Evolutionary conservation across 2,329 filamentous ascomycete species (phyloP).

Genomic region (Alternaria sp.): DNA sequence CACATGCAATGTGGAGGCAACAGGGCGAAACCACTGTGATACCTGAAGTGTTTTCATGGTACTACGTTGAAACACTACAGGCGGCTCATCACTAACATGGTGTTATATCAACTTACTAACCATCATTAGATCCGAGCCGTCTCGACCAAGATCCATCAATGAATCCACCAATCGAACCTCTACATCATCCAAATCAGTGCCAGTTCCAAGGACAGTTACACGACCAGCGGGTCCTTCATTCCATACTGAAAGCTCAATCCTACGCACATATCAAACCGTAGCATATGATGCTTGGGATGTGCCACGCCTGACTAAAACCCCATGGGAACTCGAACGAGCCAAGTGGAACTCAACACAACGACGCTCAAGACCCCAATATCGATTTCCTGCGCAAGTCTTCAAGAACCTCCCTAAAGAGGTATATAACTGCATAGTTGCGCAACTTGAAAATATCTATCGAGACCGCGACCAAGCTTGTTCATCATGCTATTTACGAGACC

Average conservation of each 20-base stretch:
- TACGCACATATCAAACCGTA: not conserved
- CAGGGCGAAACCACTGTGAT: not conserved
- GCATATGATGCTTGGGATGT: slow-evolving; percentile 18
- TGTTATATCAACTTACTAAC: slow-evolving; percentile 3
- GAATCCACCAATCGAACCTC: slow-evolving; percentile 8
- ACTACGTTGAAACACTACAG: not conserved
- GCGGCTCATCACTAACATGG: not conserved
- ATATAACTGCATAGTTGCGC: slow-evolving; percentile 63
- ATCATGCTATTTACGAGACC: slow-evolving; percentile 64
- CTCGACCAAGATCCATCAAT: slow-evolving; percentile 14
- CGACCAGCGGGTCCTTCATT: slow-evolving; percentile 3
- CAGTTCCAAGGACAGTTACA: slow-evolving; percentile 3
- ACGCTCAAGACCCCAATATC: slow-evolving; percentile 23
- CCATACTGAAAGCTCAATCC: slow-evolving; percentile 4
- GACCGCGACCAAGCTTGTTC: slow-evolving; percentile 54
- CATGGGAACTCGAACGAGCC: slow-evolving; percentile 51
- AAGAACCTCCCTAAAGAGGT: slow-evolving; percentile 62
- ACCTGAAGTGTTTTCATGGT: not conserved
- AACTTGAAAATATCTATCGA: slow-evolving; percentile 58
- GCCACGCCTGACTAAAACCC: slow-evolving; percentile 45
- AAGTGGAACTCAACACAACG: slow-evolving; percentile 45
- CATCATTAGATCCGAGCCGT: slow-evolving; percentile 15
- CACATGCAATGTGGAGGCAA: not conserved
- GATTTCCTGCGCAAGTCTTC: slow-evolving; percentile 49
- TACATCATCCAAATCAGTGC: slow-evolving; percentile 10